Conservation (phyloP, 371 early-diverging fungal species). For the Apophysomyces variabilis region DNA sequence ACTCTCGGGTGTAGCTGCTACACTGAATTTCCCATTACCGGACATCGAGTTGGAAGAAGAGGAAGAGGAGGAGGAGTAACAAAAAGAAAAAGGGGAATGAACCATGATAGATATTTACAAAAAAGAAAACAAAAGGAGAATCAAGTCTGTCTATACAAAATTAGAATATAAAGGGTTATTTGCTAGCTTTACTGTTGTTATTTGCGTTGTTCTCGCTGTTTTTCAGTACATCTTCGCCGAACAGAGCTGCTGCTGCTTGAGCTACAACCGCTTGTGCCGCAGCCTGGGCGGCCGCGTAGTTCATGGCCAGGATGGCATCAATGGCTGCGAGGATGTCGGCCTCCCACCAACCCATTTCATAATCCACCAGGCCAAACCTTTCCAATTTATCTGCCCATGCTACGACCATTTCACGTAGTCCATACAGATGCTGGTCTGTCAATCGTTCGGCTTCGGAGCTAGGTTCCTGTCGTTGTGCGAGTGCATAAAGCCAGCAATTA, state of each 20-base stretch:
- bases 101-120: constrained; percentile 12
- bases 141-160: constrained; percentile 12
- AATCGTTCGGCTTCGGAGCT: constrained; percentile 61
- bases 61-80: constrained; percentile 37
- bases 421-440: constrained; percentile 64
- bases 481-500: constrained; percentile 80
- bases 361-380: constrained; percentile 81
- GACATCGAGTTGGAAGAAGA: constrained; percentile 67
- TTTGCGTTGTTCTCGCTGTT: background rate
- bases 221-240: constrained; percentile 43
- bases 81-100: constrained; percentile 15
- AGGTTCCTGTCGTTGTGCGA: constrained; percentile 65
- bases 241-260: constrained; percentile 51
- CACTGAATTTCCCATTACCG: constrained; percentile 82
- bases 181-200: background rate
- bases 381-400: constrained; percentile 80
- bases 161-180: constrained; percentile 14
- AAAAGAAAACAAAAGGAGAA: background rate
- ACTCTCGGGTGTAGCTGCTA: constrained; percentile 94
- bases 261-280: constrained; percentile 54
- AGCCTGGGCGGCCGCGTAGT: constrained; percentile 54
- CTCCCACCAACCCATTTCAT: constrained; percentile 89
- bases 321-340: constrained; percentile 78
- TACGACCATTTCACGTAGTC: constrained; percentile 65
- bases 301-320: constrained; percentile 59